A percentile compares a stretch with the other conserved stretches of the same genome.
phyloP scores from a whole-genome alignment of 2,329 filamentous ascomycete species.

The Cladosporium sp. region DNA sequence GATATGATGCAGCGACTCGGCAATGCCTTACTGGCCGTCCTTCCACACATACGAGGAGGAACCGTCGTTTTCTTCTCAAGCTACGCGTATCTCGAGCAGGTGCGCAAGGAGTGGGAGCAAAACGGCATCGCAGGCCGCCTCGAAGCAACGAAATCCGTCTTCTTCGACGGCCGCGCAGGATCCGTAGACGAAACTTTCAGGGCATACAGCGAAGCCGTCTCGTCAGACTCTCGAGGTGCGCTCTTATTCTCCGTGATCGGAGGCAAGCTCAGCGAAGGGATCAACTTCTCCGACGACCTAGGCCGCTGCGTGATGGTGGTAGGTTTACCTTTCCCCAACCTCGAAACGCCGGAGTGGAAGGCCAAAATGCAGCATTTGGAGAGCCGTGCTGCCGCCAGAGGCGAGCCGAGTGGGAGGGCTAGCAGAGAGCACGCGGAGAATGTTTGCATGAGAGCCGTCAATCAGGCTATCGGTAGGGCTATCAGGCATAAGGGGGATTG shows the following conservation, averaged over 20 bases:
- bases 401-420: constrained; percentile 40
- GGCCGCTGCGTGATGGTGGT: constrained; percentile 89
- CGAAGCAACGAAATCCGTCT: constrained; percentile 37
- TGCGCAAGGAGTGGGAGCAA: constrained; percentile 44
- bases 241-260: constrained; percentile 86
- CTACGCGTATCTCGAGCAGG: constrained; percentile 80
- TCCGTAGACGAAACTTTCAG: constrained; percentile 65
- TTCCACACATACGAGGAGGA: constrained; percentile 74
- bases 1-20: constrained; percentile 68
- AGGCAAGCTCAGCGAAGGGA: constrained; percentile 92
- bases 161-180: constrained; percentile 51
- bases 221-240: constrained; percentile 52
- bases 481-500: constrained; percentile 87
- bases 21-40: constrained; percentile 64
- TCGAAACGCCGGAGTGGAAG: constrained; percentile 85
- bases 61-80: constrained; percentile 94
- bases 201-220: constrained; percentile 66
- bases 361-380: constrained; percentile 87
- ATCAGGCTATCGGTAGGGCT: constrained; percentile 90
- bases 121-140: constrained; percentile 25
- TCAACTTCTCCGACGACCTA: constrained; percentile 91
- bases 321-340: constrained; percentile 88
- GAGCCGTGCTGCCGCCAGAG: constrained; percentile 42
- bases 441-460: constrained; percentile 91
- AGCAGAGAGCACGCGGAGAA: constrained; percentile 87